phyloP scores from a whole-genome alignment of 805 yeast genomes.

The Schizosaccharomyces octosporus region DNA sequence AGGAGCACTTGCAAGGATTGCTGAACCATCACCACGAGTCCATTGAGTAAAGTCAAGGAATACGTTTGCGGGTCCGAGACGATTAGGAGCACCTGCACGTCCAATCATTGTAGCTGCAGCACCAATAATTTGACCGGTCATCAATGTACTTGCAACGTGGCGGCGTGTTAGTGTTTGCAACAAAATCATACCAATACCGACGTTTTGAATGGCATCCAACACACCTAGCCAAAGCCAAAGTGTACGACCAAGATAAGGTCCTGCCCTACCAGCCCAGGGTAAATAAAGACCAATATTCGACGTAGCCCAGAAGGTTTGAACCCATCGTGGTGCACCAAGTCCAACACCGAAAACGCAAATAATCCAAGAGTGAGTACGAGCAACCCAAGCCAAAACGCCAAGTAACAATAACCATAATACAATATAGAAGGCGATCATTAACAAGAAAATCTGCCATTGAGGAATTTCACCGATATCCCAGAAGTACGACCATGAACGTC shows the following conservation, averaged over 20 bases:
- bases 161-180: conserved; percentile 2
- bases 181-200: conserved; percentile 2
- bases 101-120: conserved; percentile 2
- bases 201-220: conserved; percentile 2
- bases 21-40: neutral
- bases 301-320: neutral
- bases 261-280: conserved; percentile 1
- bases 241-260: conserved; percentile 2
- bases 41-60: neutral
- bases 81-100: conserved; percentile 1
- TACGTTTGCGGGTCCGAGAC: neutral
- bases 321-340: conserved; percentile 2
- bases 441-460: neutral
- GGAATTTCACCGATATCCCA: neutral
- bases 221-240: conserved; percentile 3
- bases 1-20: neutral
- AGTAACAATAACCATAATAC: neutral
- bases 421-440: neutral
- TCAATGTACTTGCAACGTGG: neutral
- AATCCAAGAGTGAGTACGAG: conserved; percentile 2
- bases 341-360: conserved; percentile 2
- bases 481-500: neutral
- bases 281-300: conserved; percentile 1
- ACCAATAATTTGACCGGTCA: conserved; percentile 2
- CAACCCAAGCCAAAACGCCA: neutral